Base-by-base conservation (phyloP, 2,329 filamentous ascomycete species). In the Penicillium sp. region DNA sequence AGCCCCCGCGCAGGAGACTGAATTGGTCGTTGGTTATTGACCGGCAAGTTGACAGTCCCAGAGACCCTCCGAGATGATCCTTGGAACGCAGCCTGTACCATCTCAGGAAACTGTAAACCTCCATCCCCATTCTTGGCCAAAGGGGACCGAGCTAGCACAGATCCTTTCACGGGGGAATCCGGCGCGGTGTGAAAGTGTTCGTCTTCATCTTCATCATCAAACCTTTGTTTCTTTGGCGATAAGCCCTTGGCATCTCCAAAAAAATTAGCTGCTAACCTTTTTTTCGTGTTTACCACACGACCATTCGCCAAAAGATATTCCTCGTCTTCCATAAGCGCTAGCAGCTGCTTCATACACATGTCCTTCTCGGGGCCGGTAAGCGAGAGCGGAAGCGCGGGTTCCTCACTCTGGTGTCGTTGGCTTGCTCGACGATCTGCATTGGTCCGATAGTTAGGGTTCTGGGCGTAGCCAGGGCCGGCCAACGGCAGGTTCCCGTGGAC, bases 121-220 rank as follows among this genome's bases (percentile, higher is more conserved):
- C 42, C 50, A 35, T 37, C 33, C 2, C 25, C 50, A 19, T 54
- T 38, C 19, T 46, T 42, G 2, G 27, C 49, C 15, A 42, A 19
- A 4, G 53, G 37, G 3, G 57, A 49, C 15, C 37, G 47, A 17
- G 19, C 23, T 25, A 47, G 4, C 8, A 45, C 31, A 42, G 40
- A 41, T 9, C 15, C 25, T 52, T 70, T 70, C 0, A 58, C 58
- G 0, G 70, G 71, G 9, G 71, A 73, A 42, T 63, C 72, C 3
- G 71, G 70, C 15, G 69, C 69, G 1, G 71, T 73, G n/a, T 67
- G 62, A 21, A 68, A 73, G 15, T 68, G 62, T 6, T 67, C 69
- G 9, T 69, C 67, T 3, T 67, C 64, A 15, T 61, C 59, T 21
- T 56, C 53, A 13, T 40, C 33, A 29, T 51, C 48, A n/a, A 57